Evolutionary conservation across 441 rosid species (phyloP).

Genomic region (Populus tomentosa): DNA sequence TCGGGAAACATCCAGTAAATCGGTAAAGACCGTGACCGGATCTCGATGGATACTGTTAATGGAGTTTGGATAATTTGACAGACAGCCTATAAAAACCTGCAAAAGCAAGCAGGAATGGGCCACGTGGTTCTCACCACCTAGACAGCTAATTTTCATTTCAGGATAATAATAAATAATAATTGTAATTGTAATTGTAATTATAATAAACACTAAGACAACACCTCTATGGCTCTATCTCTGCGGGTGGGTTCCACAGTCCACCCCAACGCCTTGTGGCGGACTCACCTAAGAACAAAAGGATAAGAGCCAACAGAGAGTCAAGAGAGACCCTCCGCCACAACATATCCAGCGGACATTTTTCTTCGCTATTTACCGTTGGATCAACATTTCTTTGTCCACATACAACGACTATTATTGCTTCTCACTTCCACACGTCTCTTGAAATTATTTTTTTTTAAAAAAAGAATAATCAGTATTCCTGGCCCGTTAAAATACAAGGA

Average conservation of each 20-base stretch:
- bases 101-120: neutral
- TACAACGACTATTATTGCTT: slow-evolving; percentile 11
- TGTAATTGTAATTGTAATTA: too few species aligned
- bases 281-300: slow-evolving; percentile 27
- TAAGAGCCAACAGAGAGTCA: slow-evolving; percentile 14
- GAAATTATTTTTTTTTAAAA: too few species aligned
- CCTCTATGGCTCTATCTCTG: neutral
- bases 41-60: slow-evolving; percentile 5
- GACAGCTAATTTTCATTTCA: slow-evolving; percentile 19
- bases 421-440: neutral
- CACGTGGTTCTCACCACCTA: slow-evolving; percentile 15
- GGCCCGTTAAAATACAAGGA: too few species aligned
- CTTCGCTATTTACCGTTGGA: slow-evolving; percentile 17
- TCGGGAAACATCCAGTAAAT: slow-evolving; percentile 1
- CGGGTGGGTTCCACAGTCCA: slow-evolving; percentile 27
- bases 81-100: neutral
- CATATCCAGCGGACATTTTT: slow-evolving; percentile 3
- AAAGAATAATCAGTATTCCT: too few species aligned
- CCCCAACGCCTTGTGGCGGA: slow-evolving; percentile 35
- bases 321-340: neutral
- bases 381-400: neutral
- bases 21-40: slow-evolving; percentile 11
- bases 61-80: slow-evolving; percentile 5
- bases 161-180: neutral
- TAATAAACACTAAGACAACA: neutral